Evolutionary conservation across 306 rosid species (phyloP), one percentile per base, ranked within the genome.

Genomic region (Clitoria ternatea): DNA sequence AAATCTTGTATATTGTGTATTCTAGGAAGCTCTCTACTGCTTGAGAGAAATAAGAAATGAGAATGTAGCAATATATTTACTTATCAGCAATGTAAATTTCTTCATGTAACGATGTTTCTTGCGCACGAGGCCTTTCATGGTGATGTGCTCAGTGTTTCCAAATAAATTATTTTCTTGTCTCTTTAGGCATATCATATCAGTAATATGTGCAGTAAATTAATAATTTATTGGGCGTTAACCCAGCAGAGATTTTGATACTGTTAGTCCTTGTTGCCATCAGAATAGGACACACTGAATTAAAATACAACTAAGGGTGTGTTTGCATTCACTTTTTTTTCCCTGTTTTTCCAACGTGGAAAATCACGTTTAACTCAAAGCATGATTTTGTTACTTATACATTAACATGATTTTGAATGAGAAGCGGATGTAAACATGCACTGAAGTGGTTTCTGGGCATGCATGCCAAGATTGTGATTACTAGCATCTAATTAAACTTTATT

Each of bases 1-100:
- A n/a, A n/a, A n/a, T n/a, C n/a, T n/a, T 90, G 89, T 90, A 86
- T 68, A 32, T 84, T 8, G 90, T 88, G 19, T 86, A 82, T 83
- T 88, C 89, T 3, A 80, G 77, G 69, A 89, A 86, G 72, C 75
- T 86, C 37, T 19, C 85, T 18, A 39, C 83, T 0, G 80, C 80
- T 65, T 86, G 73, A 73, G 42, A 57, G 49, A 57, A 39, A 57
- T 27, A 44, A 19, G 24, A 14, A 66, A 10, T 61, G 52, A 26
- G 63, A 69, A 64, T 8, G 12, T 48, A 32, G 32, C 40, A 6
- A 33, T 36, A 18, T 35, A 32, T 78, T 36, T 47, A 61, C 65
- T 7, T 44, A 43, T 36, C 40, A 54, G 22, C 19, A 54, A 29
- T 62, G 36, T 55, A 44, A n/a, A n/a, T n/a, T n/a, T n/a, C n/a